Evolutionary conservation across 352 stramenopile genomes (phyloP), one percentile per base, ranked within the genome.

Genomic region (Phytophthora vignae): DNA sequence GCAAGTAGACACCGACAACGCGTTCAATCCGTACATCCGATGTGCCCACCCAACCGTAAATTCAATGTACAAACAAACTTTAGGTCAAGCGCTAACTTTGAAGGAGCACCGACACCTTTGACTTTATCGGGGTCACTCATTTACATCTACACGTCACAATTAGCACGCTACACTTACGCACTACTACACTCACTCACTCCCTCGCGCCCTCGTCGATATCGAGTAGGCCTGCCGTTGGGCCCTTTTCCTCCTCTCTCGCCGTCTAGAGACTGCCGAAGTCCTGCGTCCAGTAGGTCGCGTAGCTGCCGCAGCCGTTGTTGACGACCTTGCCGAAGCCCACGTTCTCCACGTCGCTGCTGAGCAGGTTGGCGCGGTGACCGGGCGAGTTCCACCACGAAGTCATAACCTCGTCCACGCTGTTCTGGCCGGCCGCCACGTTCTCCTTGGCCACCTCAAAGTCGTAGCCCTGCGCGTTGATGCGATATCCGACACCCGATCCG

Each of bases 401-500:
- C 78, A 89, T 90, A 10, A 89, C 81, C 1, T 63, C 36, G 8
- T 70, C 48, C 5, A 90, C 77, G 0, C 54, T 69, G 12, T 36
- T 72, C 59, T 90, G 83, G 10, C 83, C 83, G 0, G 77, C 77
- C 2, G 83, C 83, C 2, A 90, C 79, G 55, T 90, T 90, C 48
- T 90, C 83, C 2, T 71, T 72, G 8, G 73, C 63, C 19, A 57
- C 55, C 7, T 38, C 63, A 62, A 77, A 90, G 52, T 76, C 49
- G 58, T 81, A 90, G 36, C 71, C 70, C 15, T 81, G 65, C 3
- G 50, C 49, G 2, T 69, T 62, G 12, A 84, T 72, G 52, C 83
- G 83, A 44, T 74, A 62, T 36, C 68, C 69, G 25, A 81, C 25
- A 10, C 58, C 64, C 19, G 65, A 77, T 33, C 83, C 83, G 36